phyloP scores from a whole-genome alignment of 306 rosid genomes.

The Glycyrrhiza uralensis region DNA sequence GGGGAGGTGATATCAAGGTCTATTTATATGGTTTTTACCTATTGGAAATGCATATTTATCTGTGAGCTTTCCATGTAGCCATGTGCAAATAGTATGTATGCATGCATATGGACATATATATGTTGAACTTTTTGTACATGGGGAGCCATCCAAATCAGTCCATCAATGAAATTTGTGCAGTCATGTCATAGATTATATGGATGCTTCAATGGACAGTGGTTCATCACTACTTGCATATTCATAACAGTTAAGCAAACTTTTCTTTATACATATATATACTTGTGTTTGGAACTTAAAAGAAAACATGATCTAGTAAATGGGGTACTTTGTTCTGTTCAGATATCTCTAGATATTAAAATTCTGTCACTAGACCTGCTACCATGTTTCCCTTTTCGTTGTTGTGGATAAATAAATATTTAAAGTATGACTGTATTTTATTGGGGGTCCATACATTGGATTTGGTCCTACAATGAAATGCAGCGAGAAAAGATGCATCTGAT shows the following conservation, averaged over 20 bases:
- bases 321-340: neutral
- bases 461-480: neutral
- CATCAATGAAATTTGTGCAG: neutral
- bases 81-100: neutral
- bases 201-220: neutral
- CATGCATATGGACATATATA: no score
- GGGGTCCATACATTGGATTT: constrained; percentile 1
- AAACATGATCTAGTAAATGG: no score
- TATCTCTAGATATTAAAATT: neutral
- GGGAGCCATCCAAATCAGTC: neutral
- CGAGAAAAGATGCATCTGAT: neutral
- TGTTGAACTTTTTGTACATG: constrained; percentile 15
- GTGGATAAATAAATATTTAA: neutral
- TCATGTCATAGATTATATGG: neutral
- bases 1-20: neutral
- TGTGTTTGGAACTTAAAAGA: neutral
- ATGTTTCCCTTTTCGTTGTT: neutral
- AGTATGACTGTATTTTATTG: neutral
- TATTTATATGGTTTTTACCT: neutral
- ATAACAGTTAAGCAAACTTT: neutral
- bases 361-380: neutral
- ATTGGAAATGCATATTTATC: neutral
- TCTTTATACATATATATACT: neutral
- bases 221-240: neutral
- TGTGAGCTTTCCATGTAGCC: neutral